phyloP scores from a whole-genome alignment of 768 basidiomycete species.

The Cystobasidium onofrii region DNA sequence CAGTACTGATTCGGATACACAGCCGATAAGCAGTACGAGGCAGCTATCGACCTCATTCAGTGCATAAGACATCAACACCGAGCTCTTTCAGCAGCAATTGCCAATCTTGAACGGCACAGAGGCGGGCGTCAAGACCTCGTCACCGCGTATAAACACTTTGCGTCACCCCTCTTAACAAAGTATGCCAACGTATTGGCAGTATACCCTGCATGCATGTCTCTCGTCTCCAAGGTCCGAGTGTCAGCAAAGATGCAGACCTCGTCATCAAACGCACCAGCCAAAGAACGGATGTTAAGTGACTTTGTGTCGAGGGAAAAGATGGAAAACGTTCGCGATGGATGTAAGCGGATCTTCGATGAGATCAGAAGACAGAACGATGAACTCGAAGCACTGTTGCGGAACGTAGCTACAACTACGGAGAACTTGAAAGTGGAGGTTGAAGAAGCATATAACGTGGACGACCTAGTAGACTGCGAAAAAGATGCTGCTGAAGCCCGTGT shows the following conservation, averaged over 20 bases:
- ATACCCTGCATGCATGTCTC: slow-evolving; percentile 37
- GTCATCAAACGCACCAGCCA: slow-evolving; percentile 22
- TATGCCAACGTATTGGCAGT: slow-evolving; percentile 35
- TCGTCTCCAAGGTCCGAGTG: slow-evolving; percentile 36
- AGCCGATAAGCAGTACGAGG: slow-evolving; percentile 15
- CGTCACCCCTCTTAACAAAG: slow-evolving; percentile 27
- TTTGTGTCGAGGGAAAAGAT: slow-evolving; percentile 41
- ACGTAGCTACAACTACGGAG: slow-evolving; percentile 32
- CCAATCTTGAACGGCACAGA: slow-evolving; percentile 36
- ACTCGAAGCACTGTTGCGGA: slow-evolving; percentile 32
- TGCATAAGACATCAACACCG: slow-evolving; percentile 16
- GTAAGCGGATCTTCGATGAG: slow-evolving; percentile 38
- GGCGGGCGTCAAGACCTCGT: slow-evolving; percentile 18
- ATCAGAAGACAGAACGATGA: slow-evolving; percentile 20
- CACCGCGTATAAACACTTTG: slow-evolving; percentile 32
- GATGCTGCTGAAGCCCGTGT: slow-evolving; percentile 35
- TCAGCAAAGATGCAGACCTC: slow-evolving; percentile 5
- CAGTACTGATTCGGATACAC: neutral
- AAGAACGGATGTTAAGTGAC: slow-evolving; percentile 38
- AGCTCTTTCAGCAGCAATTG: slow-evolving; percentile 1
- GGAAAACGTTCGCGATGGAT: slow-evolving; percentile 38
- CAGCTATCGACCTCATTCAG: neutral
- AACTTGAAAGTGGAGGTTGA: slow-evolving; percentile 36
- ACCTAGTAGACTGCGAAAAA: slow-evolving; percentile 40
- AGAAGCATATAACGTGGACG: slow-evolving; percentile 36